These are phyloP conservation scores for Botryotinia globosa DNA, from an alignment of 2,329 filamentous ascomycete genomes.

Conservation along the genomic window DNA sequence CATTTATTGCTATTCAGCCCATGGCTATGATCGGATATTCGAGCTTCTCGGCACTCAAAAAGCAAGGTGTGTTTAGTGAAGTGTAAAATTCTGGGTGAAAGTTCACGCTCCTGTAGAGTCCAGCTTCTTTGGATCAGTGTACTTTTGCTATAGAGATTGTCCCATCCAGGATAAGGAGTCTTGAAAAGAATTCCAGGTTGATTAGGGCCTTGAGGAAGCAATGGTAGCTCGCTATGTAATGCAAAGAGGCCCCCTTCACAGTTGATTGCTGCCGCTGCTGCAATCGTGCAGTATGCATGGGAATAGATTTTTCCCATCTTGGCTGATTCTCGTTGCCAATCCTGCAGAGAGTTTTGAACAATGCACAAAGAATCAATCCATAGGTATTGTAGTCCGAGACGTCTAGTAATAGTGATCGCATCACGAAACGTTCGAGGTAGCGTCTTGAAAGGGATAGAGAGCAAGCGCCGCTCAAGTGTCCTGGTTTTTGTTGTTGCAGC, in stretches of 20 bases:
- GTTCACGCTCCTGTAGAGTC: constrained; percentile 24
- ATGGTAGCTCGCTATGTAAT: constrained; percentile 8
- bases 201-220: background rate
- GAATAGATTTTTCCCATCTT: constrained; percentile 27
- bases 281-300: constrained; percentile 21
- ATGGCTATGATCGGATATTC: constrained; percentile 8
- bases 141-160: constrained; percentile 8
- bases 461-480: constrained; percentile 16
- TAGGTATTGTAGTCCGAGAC: constrained; percentile 11
- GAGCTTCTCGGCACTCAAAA: constrained; percentile 18
- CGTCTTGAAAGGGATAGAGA: constrained; percentile 14
- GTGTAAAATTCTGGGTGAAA: constrained; percentile 22
- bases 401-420: constrained; percentile 17
- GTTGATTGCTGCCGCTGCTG: constrained; percentile 20
- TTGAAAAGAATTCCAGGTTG: constrained; percentile 2
- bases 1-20: background rate
- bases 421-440: constrained; percentile 16
- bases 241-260: constrained; percentile 15
- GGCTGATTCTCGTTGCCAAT: constrained; percentile 27
- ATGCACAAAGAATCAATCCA: constrained; percentile 21
- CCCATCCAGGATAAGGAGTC: constrained; percentile 3
- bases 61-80: constrained; percentile 26
- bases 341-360: constrained; percentile 20
- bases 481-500: constrained; percentile 14
- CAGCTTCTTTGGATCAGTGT: constrained; percentile 27